Evolutionary conservation across 148 eudicot species (phyloP).

Genomic region (Heliamphora exappendiculata): DNA sequence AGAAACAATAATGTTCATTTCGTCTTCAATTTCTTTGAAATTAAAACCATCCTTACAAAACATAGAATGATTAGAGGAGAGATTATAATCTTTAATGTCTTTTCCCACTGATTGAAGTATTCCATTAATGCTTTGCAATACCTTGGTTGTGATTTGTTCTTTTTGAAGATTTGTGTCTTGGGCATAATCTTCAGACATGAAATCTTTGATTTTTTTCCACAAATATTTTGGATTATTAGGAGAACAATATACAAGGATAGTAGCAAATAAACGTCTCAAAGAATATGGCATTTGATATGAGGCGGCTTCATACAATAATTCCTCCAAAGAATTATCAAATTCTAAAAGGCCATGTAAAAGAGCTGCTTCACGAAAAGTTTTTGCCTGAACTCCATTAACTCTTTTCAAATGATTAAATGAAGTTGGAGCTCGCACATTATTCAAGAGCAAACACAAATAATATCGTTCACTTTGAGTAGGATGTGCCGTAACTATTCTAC

Average conservation of each 20-base stretch:
- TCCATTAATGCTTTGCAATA: too few species aligned
- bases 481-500: too few species aligned
- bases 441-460: too few species aligned
- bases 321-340: not conserved
- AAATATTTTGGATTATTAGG: not conserved
- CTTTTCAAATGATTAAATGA: not conserved
- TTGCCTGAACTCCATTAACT: not conserved
- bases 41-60: not conserved
- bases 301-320: not conserved
- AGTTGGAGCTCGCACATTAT: too few species aligned
- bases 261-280: not conserved
- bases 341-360: not conserved
- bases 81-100: not conserved
- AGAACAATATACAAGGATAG: not conserved
- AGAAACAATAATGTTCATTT: not conserved
- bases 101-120: not conserved
- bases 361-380: not conserved
- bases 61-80: too few species aligned
- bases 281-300: not conserved
- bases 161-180: too few species aligned
- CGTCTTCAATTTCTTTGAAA: not conserved
- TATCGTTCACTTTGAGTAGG: too few species aligned
- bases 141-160: too few species aligned
- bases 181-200: not conserved
- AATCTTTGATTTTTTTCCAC: not conserved